phyloP scores from a whole-genome alignment of 306 rosid genomes.

The Vigna hirtella region DNA sequence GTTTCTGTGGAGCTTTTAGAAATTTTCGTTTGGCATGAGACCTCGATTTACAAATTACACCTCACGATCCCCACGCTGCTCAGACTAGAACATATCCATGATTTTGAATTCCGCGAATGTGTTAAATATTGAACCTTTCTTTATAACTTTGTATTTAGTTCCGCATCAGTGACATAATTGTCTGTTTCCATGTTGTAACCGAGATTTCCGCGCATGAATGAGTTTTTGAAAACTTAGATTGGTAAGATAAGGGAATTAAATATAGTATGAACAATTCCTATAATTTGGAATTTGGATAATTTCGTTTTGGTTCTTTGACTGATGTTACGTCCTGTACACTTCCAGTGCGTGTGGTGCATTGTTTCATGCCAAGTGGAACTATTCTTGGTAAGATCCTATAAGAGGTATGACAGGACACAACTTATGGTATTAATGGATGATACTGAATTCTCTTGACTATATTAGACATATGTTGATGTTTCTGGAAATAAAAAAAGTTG shows the following conservation, averaged over 20 bases:
- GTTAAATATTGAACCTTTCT: not conserved
- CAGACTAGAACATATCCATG: not conserved
- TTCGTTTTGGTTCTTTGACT: not conserved
- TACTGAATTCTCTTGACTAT: not conserved
- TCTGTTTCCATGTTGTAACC: not conserved
- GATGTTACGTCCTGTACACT: not conserved
- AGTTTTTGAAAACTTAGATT: not conserved
- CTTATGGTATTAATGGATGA: not conserved
- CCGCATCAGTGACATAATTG: slow-evolving; percentile 1
- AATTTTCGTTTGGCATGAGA: not conserved
- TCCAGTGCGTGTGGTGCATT: not conserved
- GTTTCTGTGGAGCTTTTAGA: slow-evolving; percentile 8
- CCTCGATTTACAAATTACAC: slow-evolving; percentile 32
- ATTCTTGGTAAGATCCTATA: slow-evolving; percentile 3
- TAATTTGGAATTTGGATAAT: not conserved
- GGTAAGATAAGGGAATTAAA: not conserved
- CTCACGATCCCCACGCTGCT: slow-evolving; percentile 3
- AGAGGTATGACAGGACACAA: slow-evolving; percentile 14
- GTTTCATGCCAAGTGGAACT: not conserved
- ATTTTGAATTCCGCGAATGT: not conserved
- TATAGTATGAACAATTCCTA: not conserved
- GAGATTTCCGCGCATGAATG: not conserved
- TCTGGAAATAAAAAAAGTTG: not conserved
- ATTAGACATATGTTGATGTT: not conserved
- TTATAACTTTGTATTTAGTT: not conserved